Conservation (phyloP, 225 moss, liverwort and hornwort species). For the Straminergon stramineum region DNA sequence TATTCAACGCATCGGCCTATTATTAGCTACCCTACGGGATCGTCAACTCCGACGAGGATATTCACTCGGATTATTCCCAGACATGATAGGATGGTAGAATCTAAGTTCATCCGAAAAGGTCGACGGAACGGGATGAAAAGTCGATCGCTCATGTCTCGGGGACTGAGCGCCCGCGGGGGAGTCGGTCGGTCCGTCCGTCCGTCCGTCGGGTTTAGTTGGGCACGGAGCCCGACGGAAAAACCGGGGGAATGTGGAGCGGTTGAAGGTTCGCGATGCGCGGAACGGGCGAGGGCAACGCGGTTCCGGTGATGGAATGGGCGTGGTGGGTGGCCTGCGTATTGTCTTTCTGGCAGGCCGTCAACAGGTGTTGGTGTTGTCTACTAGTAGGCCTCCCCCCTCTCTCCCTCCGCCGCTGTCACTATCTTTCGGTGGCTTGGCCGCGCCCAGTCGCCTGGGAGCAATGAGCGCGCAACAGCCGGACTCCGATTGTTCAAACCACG, state of each 20-base stretch:
- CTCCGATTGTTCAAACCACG: background rate
- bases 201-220: background rate
- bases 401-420: background rate
- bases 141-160: too few species aligned
- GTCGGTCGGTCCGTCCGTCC: background rate
- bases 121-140: background rate
- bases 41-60: background rate
- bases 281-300: background rate
- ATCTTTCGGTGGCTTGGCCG: background rate
- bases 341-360: background rate
- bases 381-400: background rate
- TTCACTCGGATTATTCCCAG: background rate
- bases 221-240: background rate
- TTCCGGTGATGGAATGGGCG: background rate
- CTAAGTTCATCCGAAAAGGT: background rate
- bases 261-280: background rate
- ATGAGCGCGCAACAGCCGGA: background rate
- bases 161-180: background rate
- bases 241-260: background rate
- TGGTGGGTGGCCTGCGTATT: background rate
- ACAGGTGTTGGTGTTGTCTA: background rate
- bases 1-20: background rate
- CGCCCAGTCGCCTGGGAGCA: background rate
- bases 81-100: background rate
- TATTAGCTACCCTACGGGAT: background rate